Evolutionary conservation across 148 eudicot species (phyloP).

Genomic region (Rhododendron vialii): DNA sequence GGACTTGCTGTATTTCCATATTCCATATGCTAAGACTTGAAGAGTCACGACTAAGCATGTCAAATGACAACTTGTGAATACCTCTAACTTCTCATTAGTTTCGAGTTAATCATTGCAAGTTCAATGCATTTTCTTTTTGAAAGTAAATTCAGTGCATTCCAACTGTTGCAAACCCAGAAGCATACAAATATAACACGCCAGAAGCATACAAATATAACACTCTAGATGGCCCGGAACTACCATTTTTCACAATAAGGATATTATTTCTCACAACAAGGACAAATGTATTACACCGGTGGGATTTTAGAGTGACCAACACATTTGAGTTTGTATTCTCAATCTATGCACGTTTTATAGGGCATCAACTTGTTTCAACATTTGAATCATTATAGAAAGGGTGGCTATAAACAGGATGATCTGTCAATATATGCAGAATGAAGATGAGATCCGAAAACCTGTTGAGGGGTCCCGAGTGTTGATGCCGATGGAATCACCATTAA

Average conservation of each 20-base stretch:
- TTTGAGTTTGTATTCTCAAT: background rate
- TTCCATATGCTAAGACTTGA: background rate
- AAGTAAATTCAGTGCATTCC: background rate
- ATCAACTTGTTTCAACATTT: background rate
- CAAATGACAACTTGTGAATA: background rate
- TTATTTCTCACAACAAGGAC: background rate
- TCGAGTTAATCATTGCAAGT: background rate
- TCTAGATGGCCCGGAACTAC: background rate
- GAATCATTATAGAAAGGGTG: background rate
- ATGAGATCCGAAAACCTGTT: slow-evolving; percentile 3
- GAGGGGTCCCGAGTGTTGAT: background rate
- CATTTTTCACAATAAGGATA: background rate
- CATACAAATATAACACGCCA: background rate
- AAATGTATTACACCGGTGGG: background rate
- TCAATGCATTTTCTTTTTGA: background rate
- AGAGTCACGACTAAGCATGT: background rate
- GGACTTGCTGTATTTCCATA: background rate
- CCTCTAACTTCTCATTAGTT: background rate
- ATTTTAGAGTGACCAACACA: background rate
- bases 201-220: background rate
- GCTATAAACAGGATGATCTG: background rate
- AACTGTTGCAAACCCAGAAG: background rate
- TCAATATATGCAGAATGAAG: background rate
- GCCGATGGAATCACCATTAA: background rate
- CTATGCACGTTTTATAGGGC: background rate